Evolutionary conservation across 2,329 filamentous ascomycete species (phyloP), one percentile per base, ranked within the genome.

Genomic region (Aspergillus spinulosporus): DNA sequence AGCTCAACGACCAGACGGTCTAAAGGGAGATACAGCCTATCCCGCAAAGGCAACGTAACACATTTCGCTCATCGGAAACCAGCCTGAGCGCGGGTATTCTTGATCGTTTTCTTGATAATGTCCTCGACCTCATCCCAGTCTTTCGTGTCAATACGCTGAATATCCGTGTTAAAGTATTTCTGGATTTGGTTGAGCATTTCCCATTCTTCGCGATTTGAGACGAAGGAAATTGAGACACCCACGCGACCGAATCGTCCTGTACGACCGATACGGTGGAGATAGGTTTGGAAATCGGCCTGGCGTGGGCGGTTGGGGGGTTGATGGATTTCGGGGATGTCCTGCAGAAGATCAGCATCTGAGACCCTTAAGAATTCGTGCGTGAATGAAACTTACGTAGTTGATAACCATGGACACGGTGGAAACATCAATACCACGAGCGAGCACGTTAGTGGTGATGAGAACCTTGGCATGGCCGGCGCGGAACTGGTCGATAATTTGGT

Each of bases 171-270:
- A 74, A 95, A 97, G 72, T 89, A 87, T 12, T 82, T 76, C 57
- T 89, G 87, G 68, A 97, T 99, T n/a, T 84, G 77, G 64, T 86
- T 85, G 47, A 99, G 83, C 65, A 90, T 88, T 44, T 84, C 74
- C 82, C 87, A 97, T 72, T 91, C 94, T 64, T 84, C 84, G 70
- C 87, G 85, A 76, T 95, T 92, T 65, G 92, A 90, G 52, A 99
- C 90, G 66, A 99, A 97, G 62, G 89, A 95, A 71, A 99, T 92
- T 57, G 90, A 92, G 65, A 97, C 94, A 68, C 94, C 94, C 34
- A 97, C 92, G 73, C 93, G 92, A 56, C 94, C 94, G 67, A 99
- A 99, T 64, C 94, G 90, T 62, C 94, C 94, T 11, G 94, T 99
- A 69, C 94, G 91, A 59, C 94, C 94, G 66, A 99, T 99, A 71